Percentiles rank a stretch among this genome's conserved stretches.
Conservation (phyloP, 2,329 filamentous ascomycete genomes). For the Trichoderma oligosporum region DNA sequence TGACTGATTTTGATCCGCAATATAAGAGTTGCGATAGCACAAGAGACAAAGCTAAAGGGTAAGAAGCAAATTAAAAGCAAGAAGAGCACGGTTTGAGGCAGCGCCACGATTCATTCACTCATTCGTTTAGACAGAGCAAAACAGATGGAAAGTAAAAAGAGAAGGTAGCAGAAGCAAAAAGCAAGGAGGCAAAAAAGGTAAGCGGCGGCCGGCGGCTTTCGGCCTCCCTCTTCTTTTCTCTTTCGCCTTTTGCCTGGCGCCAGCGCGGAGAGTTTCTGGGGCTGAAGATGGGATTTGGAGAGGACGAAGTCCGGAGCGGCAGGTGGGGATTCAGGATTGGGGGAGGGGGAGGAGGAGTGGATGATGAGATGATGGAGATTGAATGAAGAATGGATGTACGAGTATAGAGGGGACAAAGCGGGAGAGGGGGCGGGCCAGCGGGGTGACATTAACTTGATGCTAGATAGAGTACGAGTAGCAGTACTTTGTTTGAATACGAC, state of each 20-base stretch:
- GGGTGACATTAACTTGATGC: no score
- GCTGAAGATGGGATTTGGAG: background rate
- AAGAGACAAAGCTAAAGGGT: background rate
- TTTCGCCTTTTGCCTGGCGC: background rate
- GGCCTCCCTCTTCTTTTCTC: background rate
- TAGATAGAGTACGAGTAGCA: no score
- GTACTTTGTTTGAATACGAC: no score
- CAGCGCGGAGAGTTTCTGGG: background rate
- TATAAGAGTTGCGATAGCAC: background rate
- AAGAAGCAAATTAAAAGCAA: no score
- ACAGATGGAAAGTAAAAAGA: no score
- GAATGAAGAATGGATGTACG: background rate
- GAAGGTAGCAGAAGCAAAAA: no score
- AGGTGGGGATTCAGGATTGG: background rate
- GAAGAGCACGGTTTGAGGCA: background rate
- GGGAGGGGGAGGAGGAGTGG: conserved; percentile 1
- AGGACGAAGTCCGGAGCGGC: background rate
- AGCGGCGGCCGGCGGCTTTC: background rate
- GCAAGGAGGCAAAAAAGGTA: background rate
- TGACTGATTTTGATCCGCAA: background rate
- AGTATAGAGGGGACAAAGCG: background rate
- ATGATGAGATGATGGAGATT: background rate
- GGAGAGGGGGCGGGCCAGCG: conserved; percentile 13
- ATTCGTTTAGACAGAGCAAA: no score
- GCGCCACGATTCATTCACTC: no score